phyloP scores from a whole-genome alignment of 192 early-diverging fungal genomes.

The Coemansia sp. region DNA sequence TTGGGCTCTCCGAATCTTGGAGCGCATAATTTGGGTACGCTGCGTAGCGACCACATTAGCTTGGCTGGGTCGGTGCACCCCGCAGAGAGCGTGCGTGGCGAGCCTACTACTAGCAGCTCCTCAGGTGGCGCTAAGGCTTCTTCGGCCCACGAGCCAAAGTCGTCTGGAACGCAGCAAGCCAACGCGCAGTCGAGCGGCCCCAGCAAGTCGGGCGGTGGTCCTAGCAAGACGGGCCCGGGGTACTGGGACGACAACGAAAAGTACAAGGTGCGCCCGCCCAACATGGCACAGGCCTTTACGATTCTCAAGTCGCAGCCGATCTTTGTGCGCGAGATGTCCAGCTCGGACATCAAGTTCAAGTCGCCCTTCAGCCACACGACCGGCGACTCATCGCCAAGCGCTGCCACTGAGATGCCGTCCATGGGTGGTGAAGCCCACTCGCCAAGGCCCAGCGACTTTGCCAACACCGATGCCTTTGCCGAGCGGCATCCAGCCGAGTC shows the following conservation, averaged over 20 bases:
- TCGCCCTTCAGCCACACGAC: conserved; percentile 45
- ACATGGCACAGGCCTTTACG: conserved; percentile 54
- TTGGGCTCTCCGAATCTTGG: conserved; percentile 17
- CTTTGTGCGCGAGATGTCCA: conserved; percentile 49
- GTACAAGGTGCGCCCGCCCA: conserved; percentile 47
- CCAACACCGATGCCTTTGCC: conserved; percentile 23
- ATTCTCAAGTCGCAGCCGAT: conserved; percentile 54
- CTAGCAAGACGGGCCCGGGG: conserved; percentile 20
- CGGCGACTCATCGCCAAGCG: background rate
- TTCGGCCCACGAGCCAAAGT: background rate
- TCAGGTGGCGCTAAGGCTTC: background rate
- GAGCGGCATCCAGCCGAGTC: conserved; percentile 52
- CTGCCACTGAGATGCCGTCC: conserved; percentile 4
- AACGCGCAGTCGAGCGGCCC: background rate
- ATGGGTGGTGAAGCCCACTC: background rate
- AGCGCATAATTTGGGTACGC: conserved; percentile 19
- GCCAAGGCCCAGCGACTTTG: background rate
- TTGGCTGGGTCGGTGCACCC: conserved; percentile 40
- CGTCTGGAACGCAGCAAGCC: conserved; percentile 13
- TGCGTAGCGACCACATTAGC: conserved; percentile 43
- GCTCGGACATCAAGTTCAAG: conserved; percentile 45
- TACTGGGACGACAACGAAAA: conserved; percentile 54
- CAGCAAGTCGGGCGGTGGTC: background rate
- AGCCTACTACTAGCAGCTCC: background rate
- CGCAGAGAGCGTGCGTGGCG: conserved; percentile 27